phyloP scores from a whole-genome alignment of 495 filamentous ascomycete genomes.

The Lindgomyces ingoldianus region DNA sequence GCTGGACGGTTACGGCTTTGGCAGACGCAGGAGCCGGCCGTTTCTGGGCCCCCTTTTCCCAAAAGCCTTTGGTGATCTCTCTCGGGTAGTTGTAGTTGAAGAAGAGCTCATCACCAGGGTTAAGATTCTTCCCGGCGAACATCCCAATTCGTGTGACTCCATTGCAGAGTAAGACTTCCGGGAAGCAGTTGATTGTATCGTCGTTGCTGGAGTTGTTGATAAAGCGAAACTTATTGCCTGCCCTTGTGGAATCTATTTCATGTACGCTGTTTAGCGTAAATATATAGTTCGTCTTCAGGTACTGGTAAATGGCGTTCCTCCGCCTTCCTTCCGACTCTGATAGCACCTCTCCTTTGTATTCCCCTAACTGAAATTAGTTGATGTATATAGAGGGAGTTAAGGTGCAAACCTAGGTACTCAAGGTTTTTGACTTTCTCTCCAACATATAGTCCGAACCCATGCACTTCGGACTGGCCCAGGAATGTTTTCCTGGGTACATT shows the following conservation, averaged over 20 bases:
- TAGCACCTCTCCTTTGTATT: constrained; percentile 73
- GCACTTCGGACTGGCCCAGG: constrained; percentile 61
- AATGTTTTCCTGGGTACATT: constrained; percentile 60
- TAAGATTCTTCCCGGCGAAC: constrained; percentile 59
- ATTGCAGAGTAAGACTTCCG: constrained; percentile 64
- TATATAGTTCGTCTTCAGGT: constrained; percentile 61
- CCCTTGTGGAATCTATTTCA: constrained; percentile 50
- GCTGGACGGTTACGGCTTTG: not conserved
- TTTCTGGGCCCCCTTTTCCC: not conserved
- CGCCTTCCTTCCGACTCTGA: constrained; percentile 64
- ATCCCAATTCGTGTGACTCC: constrained; percentile 69
- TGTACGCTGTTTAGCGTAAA: constrained; percentile 51
- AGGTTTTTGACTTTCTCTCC: constrained; percentile 61
- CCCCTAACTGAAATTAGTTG: too few species aligned
- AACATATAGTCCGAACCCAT: constrained; percentile 67
- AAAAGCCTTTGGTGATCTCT: constrained; percentile 10
- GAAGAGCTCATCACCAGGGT: constrained; percentile 66
- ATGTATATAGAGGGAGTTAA: too few species aligned
- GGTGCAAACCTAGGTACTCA: constrained; percentile 63
- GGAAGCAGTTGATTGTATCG: constrained; percentile 53
- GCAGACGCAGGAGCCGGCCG: too few species aligned
- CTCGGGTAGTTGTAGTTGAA: constrained; percentile 64
- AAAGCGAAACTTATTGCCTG: constrained; percentile 61
- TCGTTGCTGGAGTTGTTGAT: constrained; percentile 63
- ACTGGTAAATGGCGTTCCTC: constrained; percentile 64